Base-by-base conservation (phyloP, 2,329 filamentous ascomycete species). In the Talaromyces funiculosus region DNA sequence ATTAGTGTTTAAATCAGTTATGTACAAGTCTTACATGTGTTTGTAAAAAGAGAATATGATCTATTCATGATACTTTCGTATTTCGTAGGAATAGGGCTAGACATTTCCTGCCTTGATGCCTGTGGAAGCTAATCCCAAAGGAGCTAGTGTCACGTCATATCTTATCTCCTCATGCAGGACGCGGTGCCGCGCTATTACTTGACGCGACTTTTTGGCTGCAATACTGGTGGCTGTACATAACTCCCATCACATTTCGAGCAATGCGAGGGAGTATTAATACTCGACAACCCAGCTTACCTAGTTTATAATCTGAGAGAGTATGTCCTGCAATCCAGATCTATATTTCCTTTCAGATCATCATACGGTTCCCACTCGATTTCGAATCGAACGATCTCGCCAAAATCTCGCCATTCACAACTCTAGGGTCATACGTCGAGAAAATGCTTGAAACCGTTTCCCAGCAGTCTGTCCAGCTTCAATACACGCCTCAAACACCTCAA, bases 371-470 rank as follows among this genome's bases (percentile, higher is more conserved):
- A 33, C n/a, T 26, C 20, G n/a, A 18, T 12, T n/a, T 18, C 45
- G 18, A 51, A 33, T 18, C 26, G n/a, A 49, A 20, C 26, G n/a
- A 49, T 26, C 45, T 49, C 26, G 8, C 16, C 24, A 29, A 43
- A n/a, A n/a, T n/a, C 20, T 9, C 20, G 31, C 6, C 20, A 20
- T 2, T 43, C 40, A 24, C 40, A 24, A 31, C 16, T 33, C 26
- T 14, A 18, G 3, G 18, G 7, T 51, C 29, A 35, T 35, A 35
- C 26, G 45, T 31, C 45, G 29, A 53, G 35, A 59, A 55, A 58
- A 62, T 62, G 61, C 45, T 59, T 18, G 61, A 62, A 45, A 57
- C 31, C 9, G 37, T 62, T 6, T 35, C 61, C 49, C 61, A 62
- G 29, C 61, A 60, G 33, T 20, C 61, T 35, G 9, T n/a, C 2